Base-by-base conservation (phyloP, 805 yeast species). In the Pichia exigua region DNA sequence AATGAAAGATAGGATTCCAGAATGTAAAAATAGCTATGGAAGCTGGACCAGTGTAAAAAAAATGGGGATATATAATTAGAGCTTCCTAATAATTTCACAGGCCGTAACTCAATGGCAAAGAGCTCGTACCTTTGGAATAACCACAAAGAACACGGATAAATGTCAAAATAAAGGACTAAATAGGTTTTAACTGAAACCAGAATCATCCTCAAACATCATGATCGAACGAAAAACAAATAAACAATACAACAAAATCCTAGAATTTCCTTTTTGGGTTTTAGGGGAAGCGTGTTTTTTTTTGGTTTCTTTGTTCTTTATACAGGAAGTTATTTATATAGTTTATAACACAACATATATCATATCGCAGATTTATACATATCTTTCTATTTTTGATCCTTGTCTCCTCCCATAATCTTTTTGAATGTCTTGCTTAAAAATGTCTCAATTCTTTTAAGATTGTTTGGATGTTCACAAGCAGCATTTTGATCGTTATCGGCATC, bases 351-450 rank as follows among this genome's bases (percentile, higher is more conserved):
- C 7, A 30, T 30, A 15, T 13, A 13, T 5, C n/a, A n/a, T 35
- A 35, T 6, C 17, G 20, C 17, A 35, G 9, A 11, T 35, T 35
- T 35, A 8, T 24, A 42, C 20, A 42, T 17, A 26, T 9, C 22
- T 18, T 22, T n/a, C 50, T 59, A 57, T 48, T 55, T 48, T 28
- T 50, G 43, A 20, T 54, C 56, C 10, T 55, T 49, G 44, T 65
- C 61, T 44, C 60, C 57, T 20, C 62, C 61, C 38, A 62, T 50
- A 18, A 68, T 65, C 62, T 71, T 73, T 60, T 80, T 79, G 67
- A 82, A 82, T 38, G 84, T 74, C 49, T 75, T 77, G 30, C 80
- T 75, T 49, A 82, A 72, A 65, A 81, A 79, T 39, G 75, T 73
- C 51, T 83, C 85, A 44, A 82, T 73, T 61, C 78, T 74, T 58